phyloP scores from a whole-genome alignment of 805 yeast genomes.

The Diddensiella transvaalensis region DNA sequence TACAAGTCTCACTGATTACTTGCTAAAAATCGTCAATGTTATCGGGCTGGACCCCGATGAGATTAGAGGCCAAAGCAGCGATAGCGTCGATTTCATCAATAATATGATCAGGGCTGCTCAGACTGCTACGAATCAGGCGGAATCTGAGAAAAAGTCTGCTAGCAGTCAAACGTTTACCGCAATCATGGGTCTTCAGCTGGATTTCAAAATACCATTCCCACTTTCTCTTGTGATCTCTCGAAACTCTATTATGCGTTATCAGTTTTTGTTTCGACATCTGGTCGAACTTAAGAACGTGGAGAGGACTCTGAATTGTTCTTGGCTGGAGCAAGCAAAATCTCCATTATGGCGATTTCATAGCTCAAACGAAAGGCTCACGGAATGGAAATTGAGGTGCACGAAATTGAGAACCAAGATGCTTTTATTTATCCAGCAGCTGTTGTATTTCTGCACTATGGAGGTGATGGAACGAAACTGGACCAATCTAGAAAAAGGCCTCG shows the following conservation, averaged over 20 bases:
- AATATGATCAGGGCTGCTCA: constrained; percentile 18
- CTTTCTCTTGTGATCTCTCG: constrained; percentile 68
- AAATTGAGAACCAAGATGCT: constrained; percentile 47
- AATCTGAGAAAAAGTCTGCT: constrained; percentile 18
- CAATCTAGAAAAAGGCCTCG: constrained; percentile 35
- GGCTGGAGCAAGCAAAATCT: constrained; percentile 66
- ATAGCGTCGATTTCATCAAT: constrained; percentile 14
- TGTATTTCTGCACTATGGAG: constrained; percentile 52
- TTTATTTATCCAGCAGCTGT: constrained; percentile 52
- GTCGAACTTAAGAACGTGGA: constrained; percentile 60
- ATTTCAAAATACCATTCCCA: constrained; percentile 71
- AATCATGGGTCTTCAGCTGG: constrained; percentile 36
- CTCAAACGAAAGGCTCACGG: constrained; percentile 42
- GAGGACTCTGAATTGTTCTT: constrained; percentile 56
- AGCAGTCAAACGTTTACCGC: constrained; percentile 27
- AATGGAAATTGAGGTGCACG: constrained; percentile 41
- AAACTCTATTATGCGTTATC: constrained; percentile 72
- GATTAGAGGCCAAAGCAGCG: constrained; percentile 7
- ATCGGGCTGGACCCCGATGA: constrained; percentile 33
- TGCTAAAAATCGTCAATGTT: constrained; percentile 34
- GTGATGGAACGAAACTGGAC: constrained; percentile 57
- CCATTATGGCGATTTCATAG: constrained; percentile 60
- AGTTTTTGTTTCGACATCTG: constrained; percentile 70
- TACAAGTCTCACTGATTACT: constrained; percentile 34
- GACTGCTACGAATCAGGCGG: constrained; percentile 8